A percentile compares a stretch with the other conserved stretches of the same genome.
Evolutionary conservation across 192 early-diverging fungal genomes (phyloP).

Genomic region (Neocallimastix lanati): DNA sequence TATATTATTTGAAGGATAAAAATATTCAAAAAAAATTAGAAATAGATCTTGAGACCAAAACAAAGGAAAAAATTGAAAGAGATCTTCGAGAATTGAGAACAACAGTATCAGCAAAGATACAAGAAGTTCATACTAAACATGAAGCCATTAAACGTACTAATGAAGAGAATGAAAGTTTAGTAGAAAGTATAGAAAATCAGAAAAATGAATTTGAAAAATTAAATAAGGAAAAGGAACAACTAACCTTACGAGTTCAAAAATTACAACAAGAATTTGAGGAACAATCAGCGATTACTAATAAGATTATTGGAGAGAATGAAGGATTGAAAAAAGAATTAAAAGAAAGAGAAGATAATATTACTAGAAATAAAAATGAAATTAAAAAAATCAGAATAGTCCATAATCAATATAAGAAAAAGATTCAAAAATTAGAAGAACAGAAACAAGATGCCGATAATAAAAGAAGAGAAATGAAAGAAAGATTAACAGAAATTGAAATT

Average conservation of each 20-base stretch:
- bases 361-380: conserved; percentile 20
- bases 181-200: conserved; percentile 28
- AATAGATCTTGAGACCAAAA: conserved; percentile 32
- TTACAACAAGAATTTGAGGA: conserved; percentile 35
- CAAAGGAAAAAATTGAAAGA: conserved; percentile 34
- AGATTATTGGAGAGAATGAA: conserved; percentile 27
- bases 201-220: conserved; percentile 34
- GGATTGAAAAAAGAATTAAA: conserved; percentile 15
- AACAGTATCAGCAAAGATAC: conserved; percentile 33
- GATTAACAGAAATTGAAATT: conserved; percentile 15
- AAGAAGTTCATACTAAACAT: conserved; percentile 35
- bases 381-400: conserved; percentile 23
- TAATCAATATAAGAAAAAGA: conserved; percentile 34
- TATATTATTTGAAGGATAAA: conserved; percentile 31
- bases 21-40: conserved; percentile 32
- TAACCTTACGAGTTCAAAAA: conserved; percentile 22
- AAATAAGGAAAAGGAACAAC: conserved; percentile 23
- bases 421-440: conserved; percentile 27
- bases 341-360: conserved; percentile 18
- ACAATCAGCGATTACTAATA: conserved; percentile 22
- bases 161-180: conserved; percentile 31
- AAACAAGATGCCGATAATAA: conserved; percentile 26
- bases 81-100: conserved; percentile 34
- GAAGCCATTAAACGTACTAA: conserved; percentile 34
- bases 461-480: conserved; percentile 15